Base-by-base conservation (phyloP, 164 flowering plant genomes). In the Buxus sempervirens region DNA sequence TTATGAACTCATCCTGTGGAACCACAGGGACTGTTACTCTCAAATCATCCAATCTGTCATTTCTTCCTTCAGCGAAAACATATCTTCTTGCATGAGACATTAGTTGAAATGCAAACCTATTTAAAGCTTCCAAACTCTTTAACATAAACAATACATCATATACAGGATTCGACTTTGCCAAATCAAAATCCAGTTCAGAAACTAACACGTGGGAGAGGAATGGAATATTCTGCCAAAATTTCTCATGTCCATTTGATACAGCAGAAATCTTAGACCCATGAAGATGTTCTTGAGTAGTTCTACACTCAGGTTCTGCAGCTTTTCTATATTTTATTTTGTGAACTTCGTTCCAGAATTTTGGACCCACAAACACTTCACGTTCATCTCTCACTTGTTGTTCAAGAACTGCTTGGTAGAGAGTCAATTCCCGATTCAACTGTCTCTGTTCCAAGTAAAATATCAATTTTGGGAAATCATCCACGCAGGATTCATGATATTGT, bases 361-460 rank as follows among this genome's bases (percentile, higher is more conserved):
- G 62, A 42, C 76, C 71, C 18, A 72, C 62, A 62, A 68, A 51
- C 56, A 76, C 23, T 38, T 82, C 90, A 68, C 77, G 18, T 41
- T 77, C 89, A 22, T 67, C 69, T 68, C 73, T 83, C 64, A 79
- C 36, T 60, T 82, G 79, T 51, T 79, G 80, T 54, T 76, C 81
- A 28, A 93, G 79, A 73, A 95, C 76, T 54, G 86, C 86, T 75
- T 96, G 99, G 77, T 88, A 96, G 21, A 96, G 70, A 6, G 91
- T 83, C 69, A 80, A 62, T 55, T 78, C 62, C 6, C 60, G 75
- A 45, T 89, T 83, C 59, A 92, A 69, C 63, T 77, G 74, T 67
- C 78, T 74, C 45, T 90, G 95, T 23, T 83, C 85, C 24, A 92
- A 79, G 77, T 62, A 85, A 78, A 96, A 74, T 49, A 68, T 58